These are phyloP conservation scores for Celoporthe dispersa DNA, from an alignment of 2,329 filamentous ascomycete genomes.

Conservation along the genomic window DNA sequence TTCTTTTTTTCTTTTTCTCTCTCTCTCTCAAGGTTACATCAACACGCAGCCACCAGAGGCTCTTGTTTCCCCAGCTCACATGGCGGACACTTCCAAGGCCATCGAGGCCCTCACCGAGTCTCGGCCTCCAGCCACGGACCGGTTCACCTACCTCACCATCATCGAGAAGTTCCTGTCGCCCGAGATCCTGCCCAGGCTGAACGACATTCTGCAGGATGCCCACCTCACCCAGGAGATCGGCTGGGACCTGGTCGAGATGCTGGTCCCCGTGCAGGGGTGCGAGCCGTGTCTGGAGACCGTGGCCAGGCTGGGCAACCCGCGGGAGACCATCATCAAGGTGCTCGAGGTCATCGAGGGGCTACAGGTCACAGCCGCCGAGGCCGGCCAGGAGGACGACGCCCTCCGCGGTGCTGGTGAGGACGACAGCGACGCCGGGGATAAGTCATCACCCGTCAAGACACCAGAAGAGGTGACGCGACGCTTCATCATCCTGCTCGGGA, in stretches of 20 bases:
- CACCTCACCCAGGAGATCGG: slow-evolving; percentile 76
- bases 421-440: slow-evolving; percentile 28
- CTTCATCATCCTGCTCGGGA: slow-evolving; percentile 71
- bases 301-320: slow-evolving; percentile 76
- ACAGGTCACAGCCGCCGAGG: slow-evolving; percentile 47
- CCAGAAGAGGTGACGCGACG: slow-evolving; percentile 41
- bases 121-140: slow-evolving; percentile 61
- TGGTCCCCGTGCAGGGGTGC: slow-evolving; percentile 70
- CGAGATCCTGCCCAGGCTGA: slow-evolving; percentile 68
- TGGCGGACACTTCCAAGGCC: slow-evolving; percentile 43
- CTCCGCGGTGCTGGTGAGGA: slow-evolving; percentile 28
- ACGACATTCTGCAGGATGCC: slow-evolving; percentile 64
- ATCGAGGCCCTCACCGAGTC: slow-evolving; percentile 53
- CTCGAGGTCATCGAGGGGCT: slow-evolving; percentile 71
- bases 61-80: slow-evolving; percentile 16
- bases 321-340: slow-evolving; percentile 81
- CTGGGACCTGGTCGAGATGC: slow-evolving; percentile 80
- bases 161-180: slow-evolving; percentile 73
- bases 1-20: neutral
- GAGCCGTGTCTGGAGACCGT: slow-evolving; percentile 74
- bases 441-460: slow-evolving; percentile 7
- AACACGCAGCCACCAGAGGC: neutral
- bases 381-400: slow-evolving; percentile 38
- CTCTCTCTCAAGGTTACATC: neutral
- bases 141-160: slow-evolving; percentile 78